phyloP scores from a whole-genome alignment of 345 rosid species.

The Hypericum perforatum region DNA sequence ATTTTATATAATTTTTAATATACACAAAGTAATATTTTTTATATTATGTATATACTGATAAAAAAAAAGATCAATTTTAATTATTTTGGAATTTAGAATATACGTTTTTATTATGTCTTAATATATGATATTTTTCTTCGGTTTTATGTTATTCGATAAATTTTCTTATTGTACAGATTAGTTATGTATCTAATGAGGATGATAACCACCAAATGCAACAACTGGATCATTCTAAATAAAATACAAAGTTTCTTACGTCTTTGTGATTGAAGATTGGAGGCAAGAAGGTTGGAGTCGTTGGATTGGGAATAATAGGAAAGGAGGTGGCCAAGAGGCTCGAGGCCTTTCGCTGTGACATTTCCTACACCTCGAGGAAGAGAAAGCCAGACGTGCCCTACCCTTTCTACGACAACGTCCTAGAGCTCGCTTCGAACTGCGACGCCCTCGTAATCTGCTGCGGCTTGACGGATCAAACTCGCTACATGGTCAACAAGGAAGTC shows the following conservation, averaged over 20 bases:
- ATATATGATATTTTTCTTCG: too few species aligned
- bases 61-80: too few species aligned
- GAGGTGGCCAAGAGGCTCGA: not conserved
- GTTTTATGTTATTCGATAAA: too few species aligned
- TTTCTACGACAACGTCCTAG: constrained; percentile 8
- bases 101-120: too few species aligned
- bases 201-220: too few species aligned
- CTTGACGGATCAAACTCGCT: constrained; percentile 13
- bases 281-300: constrained; percentile 1
- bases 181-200: too few species aligned
- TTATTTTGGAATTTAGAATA: too few species aligned
- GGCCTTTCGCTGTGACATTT: constrained; percentile 1
- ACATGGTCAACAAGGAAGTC: constrained; percentile 14
- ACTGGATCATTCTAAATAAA: too few species aligned
- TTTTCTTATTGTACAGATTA: too few species aligned
- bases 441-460: constrained; percentile 18
- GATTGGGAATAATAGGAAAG: not conserved
- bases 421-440: constrained; percentile 10
- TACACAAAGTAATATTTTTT: too few species aligned
- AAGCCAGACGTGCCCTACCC: constrained; percentile 12
- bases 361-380: constrained; percentile 16
- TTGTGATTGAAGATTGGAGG: not conserved
- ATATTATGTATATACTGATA: too few species aligned
- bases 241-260: not conserved
- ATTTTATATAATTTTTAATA: too few species aligned